Conservation (phyloP, 1,139 yeast genomes). For the Candida sanyaensis region DNA sequence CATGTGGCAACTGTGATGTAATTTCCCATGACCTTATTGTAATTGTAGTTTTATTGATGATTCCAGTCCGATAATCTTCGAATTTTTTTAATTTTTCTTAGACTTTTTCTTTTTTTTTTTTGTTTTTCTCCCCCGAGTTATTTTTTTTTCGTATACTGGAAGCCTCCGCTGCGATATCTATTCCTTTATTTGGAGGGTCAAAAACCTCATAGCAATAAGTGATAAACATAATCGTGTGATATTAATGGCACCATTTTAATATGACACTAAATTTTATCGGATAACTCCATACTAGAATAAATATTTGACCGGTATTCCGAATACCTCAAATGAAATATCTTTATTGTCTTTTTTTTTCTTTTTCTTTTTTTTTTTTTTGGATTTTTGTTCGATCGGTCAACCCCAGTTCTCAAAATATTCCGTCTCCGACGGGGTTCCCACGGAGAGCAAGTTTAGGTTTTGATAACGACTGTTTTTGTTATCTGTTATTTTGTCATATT, state of each 20-base stretch:
- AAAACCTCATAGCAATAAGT: too few relatives aligned
- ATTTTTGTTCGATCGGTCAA: background rate
- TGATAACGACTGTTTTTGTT: background rate
- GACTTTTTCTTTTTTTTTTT: background rate
- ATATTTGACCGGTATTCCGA: background rate
- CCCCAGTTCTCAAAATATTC: background rate
- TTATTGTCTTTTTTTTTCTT: too few relatives aligned
- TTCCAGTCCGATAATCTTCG: background rate
- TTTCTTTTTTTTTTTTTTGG: background rate
- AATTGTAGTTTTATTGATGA: background rate
- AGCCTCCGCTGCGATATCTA: background rate
- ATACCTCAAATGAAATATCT: background rate
- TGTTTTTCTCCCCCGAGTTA: background rate
- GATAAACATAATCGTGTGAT: too few relatives aligned
- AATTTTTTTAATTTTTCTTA: background rate
- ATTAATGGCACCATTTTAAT: too few relatives aligned
- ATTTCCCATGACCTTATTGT: slow-evolving; percentile 44
- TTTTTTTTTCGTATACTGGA: background rate
- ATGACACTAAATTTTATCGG: background rate
- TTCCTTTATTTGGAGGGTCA: too few relatives aligned
- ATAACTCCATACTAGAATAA: background rate
- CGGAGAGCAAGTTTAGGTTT: background rate
- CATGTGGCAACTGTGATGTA: slow-evolving; percentile 63
- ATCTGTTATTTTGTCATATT: background rate
- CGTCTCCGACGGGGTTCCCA: slow-evolving; percentile 2